Conservation (phyloP, 768 basidiomycete genomes). For the Kondoa malvinella region DNA sequence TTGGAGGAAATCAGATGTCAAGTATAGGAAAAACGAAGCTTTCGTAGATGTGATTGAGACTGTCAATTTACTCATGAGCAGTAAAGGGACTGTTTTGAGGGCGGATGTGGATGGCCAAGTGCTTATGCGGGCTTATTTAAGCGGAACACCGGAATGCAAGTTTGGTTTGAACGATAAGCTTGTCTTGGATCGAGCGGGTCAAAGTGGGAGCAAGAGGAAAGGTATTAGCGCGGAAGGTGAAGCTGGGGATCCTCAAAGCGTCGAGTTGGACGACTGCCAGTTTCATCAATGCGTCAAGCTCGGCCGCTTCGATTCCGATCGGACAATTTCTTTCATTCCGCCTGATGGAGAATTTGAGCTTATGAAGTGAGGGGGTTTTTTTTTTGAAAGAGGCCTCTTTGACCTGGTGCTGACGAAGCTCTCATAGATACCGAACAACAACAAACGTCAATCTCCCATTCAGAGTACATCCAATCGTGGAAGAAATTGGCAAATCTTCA, state of each 20-base stretch:
- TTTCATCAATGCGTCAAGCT: conserved; percentile 97
- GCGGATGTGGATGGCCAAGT: conserved; percentile 97
- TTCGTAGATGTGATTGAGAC: conserved; percentile 99
- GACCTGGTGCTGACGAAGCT: neutral
- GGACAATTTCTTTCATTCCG: conserved; percentile 92
- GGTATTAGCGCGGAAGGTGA: conserved; percentile 13
- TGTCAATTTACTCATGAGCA: conserved; percentile 91
- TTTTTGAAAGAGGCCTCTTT: neutral
- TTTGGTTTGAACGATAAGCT: conserved; percentile 97
- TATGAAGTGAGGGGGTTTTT: conserved; percentile 51
- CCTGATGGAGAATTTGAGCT: conserved; percentile 98
- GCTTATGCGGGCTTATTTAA: conserved; percentile 90
- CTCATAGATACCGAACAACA: conserved; percentile 72
- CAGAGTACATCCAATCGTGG: conserved; percentile 72
- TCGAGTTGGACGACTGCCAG: conserved; percentile 92
- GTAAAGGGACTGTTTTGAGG: conserved; percentile 80
- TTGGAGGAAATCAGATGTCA: conserved; percentile 88
- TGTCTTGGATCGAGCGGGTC: conserved; percentile 60
- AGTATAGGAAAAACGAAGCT: conserved; percentile 98
- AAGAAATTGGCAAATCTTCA: conserved; percentile 75
- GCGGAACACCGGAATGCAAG: conserved; percentile 95
- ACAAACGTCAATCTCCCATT: conserved; percentile 90
- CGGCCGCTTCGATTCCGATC: conserved; percentile 78
- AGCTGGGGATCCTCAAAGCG: conserved; percentile 40
- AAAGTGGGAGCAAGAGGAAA: conserved; percentile 17